Evolutionary conservation across 2,329 filamentous ascomycete species (phyloP).

Genomic region (Madurella mycetomatis): DNA sequence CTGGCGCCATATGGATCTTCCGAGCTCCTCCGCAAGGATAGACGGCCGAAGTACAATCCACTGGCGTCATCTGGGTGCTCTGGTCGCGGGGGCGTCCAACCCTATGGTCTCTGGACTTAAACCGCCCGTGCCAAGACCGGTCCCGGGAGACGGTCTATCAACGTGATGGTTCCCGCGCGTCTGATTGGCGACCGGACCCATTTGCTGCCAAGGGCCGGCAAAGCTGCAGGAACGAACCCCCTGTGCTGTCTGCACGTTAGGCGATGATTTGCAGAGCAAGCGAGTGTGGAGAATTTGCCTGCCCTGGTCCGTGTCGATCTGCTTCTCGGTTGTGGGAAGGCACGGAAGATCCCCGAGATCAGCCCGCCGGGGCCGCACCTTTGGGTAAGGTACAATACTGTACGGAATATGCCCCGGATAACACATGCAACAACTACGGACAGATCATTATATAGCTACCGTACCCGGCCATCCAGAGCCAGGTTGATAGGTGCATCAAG

Average conservation of each 20-base stretch:
- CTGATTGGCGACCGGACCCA: constrained; percentile 20
- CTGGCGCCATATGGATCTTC: neutral
- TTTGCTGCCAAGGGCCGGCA: constrained; percentile 2
- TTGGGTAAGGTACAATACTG: no score
- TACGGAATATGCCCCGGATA: no score
- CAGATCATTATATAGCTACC: no score
- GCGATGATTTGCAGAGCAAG: neutral
- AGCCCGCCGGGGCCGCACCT: no score
- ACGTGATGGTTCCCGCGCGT: constrained; percentile 16
- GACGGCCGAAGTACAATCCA: neutral
- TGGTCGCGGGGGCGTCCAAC: neutral
- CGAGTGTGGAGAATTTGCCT: no score
- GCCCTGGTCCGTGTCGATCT: no score
- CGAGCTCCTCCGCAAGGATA: neutral
- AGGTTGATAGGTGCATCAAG: no score
- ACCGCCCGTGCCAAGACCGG: constrained; percentile 10
- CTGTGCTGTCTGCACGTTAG: no score
- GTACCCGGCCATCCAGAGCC: no score
- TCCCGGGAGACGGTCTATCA: neutral
- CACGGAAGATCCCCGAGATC: no score
- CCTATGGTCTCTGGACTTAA: neutral
- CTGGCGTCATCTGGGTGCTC: neutral
- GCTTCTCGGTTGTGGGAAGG: no score
- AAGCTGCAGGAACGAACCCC: constrained; percentile 11
- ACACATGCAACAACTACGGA: no score